phyloP scores from a whole-genome alignment of 208 protist genomes.

The Zelonia costaricensis region DNA sequence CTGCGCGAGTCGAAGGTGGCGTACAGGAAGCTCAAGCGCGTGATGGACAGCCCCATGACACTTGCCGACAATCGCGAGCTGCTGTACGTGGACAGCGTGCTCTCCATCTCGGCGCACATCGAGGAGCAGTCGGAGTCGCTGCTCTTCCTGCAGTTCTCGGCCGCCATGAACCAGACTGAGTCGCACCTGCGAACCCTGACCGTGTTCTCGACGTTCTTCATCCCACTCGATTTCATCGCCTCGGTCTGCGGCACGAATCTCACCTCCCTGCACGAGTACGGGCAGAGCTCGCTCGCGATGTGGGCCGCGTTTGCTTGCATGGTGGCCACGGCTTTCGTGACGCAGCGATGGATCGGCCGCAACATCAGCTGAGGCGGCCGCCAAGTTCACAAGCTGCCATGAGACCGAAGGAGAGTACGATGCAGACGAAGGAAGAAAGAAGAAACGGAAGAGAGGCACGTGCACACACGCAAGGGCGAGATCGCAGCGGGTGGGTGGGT shows the following conservation, averaged over 20 bases:
- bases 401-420: no score
- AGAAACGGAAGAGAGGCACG: background rate
- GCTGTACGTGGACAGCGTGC: constrained; percentile 33
- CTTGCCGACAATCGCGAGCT: constrained; percentile 33
- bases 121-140: constrained; percentile 65
- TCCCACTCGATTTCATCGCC: constrained; percentile 59
- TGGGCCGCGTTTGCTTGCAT: constrained; percentile 21
- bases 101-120: constrained; percentile 39
- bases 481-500: no score
- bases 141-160: constrained; percentile 56
- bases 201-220: constrained; percentile 68
- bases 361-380: constrained; percentile 3
- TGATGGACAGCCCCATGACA: constrained; percentile 24
- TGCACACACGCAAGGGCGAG: no score
- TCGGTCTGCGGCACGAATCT: constrained; percentile 52
- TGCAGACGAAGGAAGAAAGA: background rate
- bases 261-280: constrained; percentile 5
- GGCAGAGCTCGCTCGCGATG: constrained; percentile 9
- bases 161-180: constrained; percentile 55
- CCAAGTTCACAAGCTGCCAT: no score
- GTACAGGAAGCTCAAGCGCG: constrained; percentile 37
- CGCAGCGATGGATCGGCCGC: constrained; percentile 27
- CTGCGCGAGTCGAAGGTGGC: constrained; percentile 47
- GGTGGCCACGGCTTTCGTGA: constrained; percentile 17
- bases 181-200: constrained; percentile 59